A percentile compares a stretch with the other conserved stretches of the same genome.
Evolutionary conservation across 2,329 filamentous ascomycete species (phyloP).

Genomic region (Colletotrichum cereale): DNA sequence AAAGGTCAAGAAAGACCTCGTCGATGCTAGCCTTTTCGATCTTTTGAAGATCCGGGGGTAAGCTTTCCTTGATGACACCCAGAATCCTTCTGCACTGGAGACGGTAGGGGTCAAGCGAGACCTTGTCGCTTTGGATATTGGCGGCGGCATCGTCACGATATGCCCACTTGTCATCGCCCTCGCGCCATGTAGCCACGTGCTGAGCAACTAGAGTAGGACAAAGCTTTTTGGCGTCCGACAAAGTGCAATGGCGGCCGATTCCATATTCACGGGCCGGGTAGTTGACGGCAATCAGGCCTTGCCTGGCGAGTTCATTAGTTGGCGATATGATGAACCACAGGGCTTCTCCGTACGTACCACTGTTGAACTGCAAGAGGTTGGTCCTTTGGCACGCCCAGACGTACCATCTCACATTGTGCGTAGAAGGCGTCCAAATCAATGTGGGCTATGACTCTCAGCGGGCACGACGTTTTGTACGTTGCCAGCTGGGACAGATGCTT

Average conservation of each 20-base stretch:
- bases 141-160: conserved; percentile 86
- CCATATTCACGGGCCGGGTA: conserved; percentile 89
- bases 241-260: conserved; percentile 82
- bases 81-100: conserved; percentile 87
- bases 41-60: conserved; percentile 75
- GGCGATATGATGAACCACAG: neutral
- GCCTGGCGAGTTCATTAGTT: conserved; percentile 62
- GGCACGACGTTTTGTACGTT: conserved; percentile 77
- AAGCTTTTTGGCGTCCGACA: conserved; percentile 84
- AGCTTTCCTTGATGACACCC: conserved; percentile 78
- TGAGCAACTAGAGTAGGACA: conserved; percentile 88
- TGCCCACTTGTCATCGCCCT: conserved; percentile 91
- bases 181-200: conserved; percentile 95
- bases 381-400: conserved; percentile 79
- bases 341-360: conserved; percentile 66
- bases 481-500: conserved; percentile 84
- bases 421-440: conserved; percentile 99
- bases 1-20: conserved; percentile 94
- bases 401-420: conserved; percentile 93
- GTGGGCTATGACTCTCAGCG: conserved; percentile 88
- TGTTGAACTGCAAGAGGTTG: conserved; percentile 93
- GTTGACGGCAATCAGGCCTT: conserved; percentile 95
- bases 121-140: conserved; percentile 90
- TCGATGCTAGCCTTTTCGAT: conserved; percentile 97
- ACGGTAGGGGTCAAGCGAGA: conserved; percentile 92